Percentiles rank a stretch among this genome's conserved stretches.
Evolutionary conservation across 768 basidiomycete species (phyloP).

Genomic region (Daedalea quercina): DNA sequence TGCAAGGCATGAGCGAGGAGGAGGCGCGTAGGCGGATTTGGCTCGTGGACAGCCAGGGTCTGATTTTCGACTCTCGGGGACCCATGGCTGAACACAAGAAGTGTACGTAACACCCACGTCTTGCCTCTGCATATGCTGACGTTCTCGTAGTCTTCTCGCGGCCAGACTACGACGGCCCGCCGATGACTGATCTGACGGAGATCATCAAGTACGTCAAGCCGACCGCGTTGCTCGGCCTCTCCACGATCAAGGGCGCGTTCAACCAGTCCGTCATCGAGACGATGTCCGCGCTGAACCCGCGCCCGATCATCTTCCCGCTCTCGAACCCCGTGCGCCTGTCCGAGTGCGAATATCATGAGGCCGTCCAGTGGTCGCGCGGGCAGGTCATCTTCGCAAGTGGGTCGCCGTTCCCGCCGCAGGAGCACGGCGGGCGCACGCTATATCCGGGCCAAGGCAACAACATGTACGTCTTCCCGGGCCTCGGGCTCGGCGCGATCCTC

Average conservation of each 20-base stretch:
- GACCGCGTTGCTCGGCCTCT: constrained; percentile 84
- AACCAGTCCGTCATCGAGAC: constrained; percentile 57
- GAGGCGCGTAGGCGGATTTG: constrained; percentile 76
- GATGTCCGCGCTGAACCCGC: constrained; percentile 74
- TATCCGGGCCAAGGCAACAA: constrained; percentile 93
- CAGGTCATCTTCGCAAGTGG: constrained; percentile 82
- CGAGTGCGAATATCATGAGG: constrained; percentile 76
- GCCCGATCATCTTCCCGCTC: constrained; percentile 89
- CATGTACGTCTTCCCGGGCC: constrained; percentile 81
- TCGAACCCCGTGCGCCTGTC: constrained; percentile 83
- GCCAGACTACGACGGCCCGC: constrained; percentile 68
- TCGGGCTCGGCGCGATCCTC: constrained; percentile 78
- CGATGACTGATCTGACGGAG: constrained; percentile 67
- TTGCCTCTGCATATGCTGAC: background rate
- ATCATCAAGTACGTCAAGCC: constrained; percentile 80
- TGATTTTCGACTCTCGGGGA: constrained; percentile 72
- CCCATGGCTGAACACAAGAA: constrained; percentile 77
- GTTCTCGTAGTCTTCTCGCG: constrained; percentile 68
- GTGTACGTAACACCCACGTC: constrained; percentile 35
- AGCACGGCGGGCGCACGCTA: constrained; percentile 46
- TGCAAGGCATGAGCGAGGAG: constrained; percentile 68
- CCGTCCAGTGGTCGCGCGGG: constrained; percentile 66
- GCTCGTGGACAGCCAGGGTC: constrained; percentile 81
- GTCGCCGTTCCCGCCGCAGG: constrained; percentile 70
- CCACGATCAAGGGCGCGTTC: constrained; percentile 82